Evolutionary conservation across 148 eudicot genomes (phyloP), one percentile per base, ranked within the genome.

Genomic region (Tetragonia tetragonoides): DNA sequence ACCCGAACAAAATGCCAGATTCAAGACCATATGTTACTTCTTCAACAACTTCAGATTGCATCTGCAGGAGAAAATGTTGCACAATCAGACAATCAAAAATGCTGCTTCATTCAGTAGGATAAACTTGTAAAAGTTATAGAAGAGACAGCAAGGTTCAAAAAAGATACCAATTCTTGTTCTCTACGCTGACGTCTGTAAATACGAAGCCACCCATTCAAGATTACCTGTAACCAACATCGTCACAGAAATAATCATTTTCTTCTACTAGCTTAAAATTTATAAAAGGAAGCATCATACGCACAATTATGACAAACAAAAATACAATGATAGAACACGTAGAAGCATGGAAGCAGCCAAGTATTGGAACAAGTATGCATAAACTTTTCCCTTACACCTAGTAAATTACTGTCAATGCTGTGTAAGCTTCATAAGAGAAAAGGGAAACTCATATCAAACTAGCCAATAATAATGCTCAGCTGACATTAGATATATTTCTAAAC

Each of bases 1-100:
- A 93, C 99, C 99, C 99, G 77, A 96, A 96, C 78, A 96, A 86
- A 83, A 96, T 89, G 83, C 99, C 98, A n/a, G 99, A 93, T 83
- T 96, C 97, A 87, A 93, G 80, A 62, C 98, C 99, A 73, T 89
- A 89, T 70, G 93, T 96, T 77, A 96, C 90, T 82, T 96, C 99
- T 76, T 96, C 99, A 70, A 93, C 91, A 77, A 91, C 99, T 83
- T 96, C 98, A 79, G 94, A 96, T 82, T 96, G 95, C 93, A 93
- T 91, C 99, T 96, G 85, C 79, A 84, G 72, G 15, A 69, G 61
- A 66, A 75, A 39, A 66, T 23, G 21, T 64, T 70, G 59, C 75
- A 63, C 44, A 77, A 28, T 72, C n/a, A 15, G 39, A 73, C 74
- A 34, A 41, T 14, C 47, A 62, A 72, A 56, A 47, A 6, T 75